These are phyloP conservation scores for Boletus rufocinnamomeus DNA, from an alignment of 768 basidiomycete genomes.

Conservation along the genomic window DNA sequence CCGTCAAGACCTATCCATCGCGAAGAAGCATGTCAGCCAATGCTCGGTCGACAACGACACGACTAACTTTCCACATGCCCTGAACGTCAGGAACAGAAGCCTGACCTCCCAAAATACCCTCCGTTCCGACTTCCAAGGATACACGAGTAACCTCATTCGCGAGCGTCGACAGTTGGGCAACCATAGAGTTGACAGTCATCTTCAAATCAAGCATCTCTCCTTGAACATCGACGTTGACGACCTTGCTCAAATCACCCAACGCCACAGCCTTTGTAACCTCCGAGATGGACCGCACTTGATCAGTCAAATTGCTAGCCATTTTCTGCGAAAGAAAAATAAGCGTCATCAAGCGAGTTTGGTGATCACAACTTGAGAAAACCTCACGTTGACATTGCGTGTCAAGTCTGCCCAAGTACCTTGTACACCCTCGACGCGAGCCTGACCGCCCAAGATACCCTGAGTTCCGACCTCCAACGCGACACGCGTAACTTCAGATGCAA, in stretches of 20 bases:
- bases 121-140: constrained; percentile 87
- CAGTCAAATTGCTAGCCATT: constrained; percentile 85
- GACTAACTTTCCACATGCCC: constrained; percentile 86
- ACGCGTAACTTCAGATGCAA: constrained; percentile 79
- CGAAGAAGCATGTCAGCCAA: constrained; percentile 13
- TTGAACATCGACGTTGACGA: constrained; percentile 89
- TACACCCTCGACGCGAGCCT: constrained; percentile 87
- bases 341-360: background rate
- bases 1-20: constrained; percentile 53
- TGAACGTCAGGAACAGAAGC: constrained; percentile 90
- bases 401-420: constrained; percentile 93
- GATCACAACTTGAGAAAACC: background rate
- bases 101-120: constrained; percentile 93
- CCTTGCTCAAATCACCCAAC: constrained; percentile 77
- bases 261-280: constrained; percentile 82
- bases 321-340: constrained; percentile 49
- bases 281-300: constrained; percentile 90
- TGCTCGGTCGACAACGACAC: background rate
- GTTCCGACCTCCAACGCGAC: constrained; percentile 91
- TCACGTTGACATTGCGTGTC: constrained; percentile 86
- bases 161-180: constrained; percentile 67
- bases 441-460: constrained; percentile 87
- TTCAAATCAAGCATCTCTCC: constrained; percentile 92
- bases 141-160: constrained; percentile 90
- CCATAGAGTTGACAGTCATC: constrained; percentile 80